These are phyloP conservation scores for Juncus effusus DNA, from an alignment of 176 grass and related monocot genomes.

Conservation along the genomic window DNA sequence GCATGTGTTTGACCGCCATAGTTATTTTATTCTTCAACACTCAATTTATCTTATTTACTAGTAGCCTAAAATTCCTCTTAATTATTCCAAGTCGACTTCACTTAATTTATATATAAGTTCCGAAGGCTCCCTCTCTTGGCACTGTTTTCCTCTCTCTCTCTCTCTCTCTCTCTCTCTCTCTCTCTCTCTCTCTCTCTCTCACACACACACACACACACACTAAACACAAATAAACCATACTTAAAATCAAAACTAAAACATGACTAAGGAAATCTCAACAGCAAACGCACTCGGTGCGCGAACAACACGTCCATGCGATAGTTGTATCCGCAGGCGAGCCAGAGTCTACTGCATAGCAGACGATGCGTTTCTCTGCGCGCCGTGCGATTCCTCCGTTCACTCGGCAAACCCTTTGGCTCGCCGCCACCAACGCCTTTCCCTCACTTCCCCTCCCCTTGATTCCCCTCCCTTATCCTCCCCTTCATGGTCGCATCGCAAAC, in stretches of 20 bases:
- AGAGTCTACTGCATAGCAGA: slow-evolving; percentile 74
- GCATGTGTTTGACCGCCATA: too few relatives aligned
- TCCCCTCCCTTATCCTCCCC: slow-evolving; percentile 25
- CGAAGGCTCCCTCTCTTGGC: neutral
- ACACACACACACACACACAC: neutral
- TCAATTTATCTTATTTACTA: too few relatives aligned
- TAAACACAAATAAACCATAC: neutral
- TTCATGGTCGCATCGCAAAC: slow-evolving; percentile 62
- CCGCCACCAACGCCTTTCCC: slow-evolving; percentile 71
- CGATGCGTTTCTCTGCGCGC: slow-evolving; percentile 71
- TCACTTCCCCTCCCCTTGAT: slow-evolving; percentile 29
- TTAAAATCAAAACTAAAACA: neutral
- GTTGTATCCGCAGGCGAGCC: slow-evolving; percentile 69
- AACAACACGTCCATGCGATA: slow-evolving; percentile 64
- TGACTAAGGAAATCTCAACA: slow-evolving; percentile 24
- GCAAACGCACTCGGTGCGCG: slow-evolving; percentile 47
- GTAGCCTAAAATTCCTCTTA: too few relatives aligned
- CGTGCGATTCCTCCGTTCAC: slow-evolving; percentile 82
- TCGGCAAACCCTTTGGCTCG: slow-evolving; percentile 72
- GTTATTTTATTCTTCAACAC: too few relatives aligned
- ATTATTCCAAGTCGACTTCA: neutral
- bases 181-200: neutral
- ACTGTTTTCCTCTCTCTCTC: slow-evolving; percentile 14
- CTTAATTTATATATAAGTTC: slow-evolving; percentile 17
- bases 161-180: neutral